Percentiles rank a stretch among this genome's conserved stretches.
These are phyloP conservation scores for Cutaneotrichosporon sp. DNA, from an alignment of 1,284 basidiomycete species.

Conservation along the genomic window DNA sequence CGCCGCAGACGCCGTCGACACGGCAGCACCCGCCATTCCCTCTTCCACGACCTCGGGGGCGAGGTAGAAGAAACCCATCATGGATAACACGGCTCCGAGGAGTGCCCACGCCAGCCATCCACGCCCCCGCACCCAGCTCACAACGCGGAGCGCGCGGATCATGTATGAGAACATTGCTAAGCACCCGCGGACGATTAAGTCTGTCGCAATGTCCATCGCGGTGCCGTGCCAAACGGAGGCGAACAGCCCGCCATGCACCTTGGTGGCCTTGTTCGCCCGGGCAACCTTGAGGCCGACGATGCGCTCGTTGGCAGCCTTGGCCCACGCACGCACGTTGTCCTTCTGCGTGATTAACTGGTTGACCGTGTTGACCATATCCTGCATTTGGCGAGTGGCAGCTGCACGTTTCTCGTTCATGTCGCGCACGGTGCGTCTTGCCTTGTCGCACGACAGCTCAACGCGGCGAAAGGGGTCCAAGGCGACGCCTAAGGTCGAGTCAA, in stretches of 20 bases:
- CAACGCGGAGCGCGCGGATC: constrained; percentile 4
- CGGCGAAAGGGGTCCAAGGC: constrained; percentile 29
- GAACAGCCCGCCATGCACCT: constrained; percentile 15
- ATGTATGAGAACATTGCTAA: constrained; percentile 4
- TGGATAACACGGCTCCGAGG: not conserved
- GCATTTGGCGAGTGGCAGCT: constrained; percentile 12
- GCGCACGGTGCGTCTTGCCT: constrained; percentile 5
- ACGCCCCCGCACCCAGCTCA: constrained; percentile 4
- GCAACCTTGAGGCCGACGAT: constrained; percentile 9
- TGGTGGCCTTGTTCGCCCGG: constrained; percentile 3
- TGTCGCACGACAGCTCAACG: constrained; percentile 21
- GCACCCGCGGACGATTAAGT: constrained; percentile 7
- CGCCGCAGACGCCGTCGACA: too few species aligned
- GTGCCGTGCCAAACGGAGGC: constrained; percentile 8
- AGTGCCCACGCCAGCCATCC: constrained; percentile 12
- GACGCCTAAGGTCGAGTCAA: constrained; percentile 25
- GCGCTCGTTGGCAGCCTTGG: constrained; percentile 16
- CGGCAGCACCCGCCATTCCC: too few species aligned
- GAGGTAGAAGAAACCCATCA: constrained; percentile 12
- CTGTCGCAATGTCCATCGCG: constrained; percentile 9
- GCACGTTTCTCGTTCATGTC: constrained; percentile 9
- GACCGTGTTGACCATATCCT: constrained; percentile 22
- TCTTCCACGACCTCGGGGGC: too few species aligned
- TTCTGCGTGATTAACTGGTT: constrained; percentile 27
- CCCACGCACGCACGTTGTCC: constrained; percentile 27